Base-by-base conservation (phyloP, 2,329 filamentous ascomycete genomes). In the Botrytis byssoidea region DNA sequence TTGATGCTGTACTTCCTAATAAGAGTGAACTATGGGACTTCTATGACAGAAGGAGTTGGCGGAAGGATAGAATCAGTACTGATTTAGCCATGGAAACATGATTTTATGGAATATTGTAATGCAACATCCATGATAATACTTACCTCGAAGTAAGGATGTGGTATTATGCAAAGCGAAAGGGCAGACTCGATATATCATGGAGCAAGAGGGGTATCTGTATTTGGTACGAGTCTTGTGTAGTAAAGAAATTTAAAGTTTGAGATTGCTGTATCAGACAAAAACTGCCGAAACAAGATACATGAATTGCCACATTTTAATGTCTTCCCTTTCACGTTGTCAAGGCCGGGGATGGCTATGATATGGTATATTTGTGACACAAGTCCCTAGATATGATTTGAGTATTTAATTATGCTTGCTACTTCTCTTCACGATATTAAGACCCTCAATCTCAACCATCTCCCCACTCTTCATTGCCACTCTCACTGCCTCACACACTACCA, bases 401-500 rank as follows among this genome's bases (percentile, higher is more conserved):
- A 35, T 60, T 25, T 25, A 37, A 61, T 25, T 37, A 4, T 37
- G 32, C 51, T n/a, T 46, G 68, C 59, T 61, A 29, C 12, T 42
- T 42, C 51, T 64, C 29, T 64, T 60, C 48, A n/a, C 32, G n/a
- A 75, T 73, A 37, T 74, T 70, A 48, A 77, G 72, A 2, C 71
- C 72, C 25, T 71, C 37, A 55, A 77, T 77, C 37, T 73, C 66
- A 18, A 78, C 67, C n/a, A 74, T 64, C 29, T 77, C 73, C 16
- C 82, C 82, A 14, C 77, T 81, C 42, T 79, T 79, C 73, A 89
- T 81, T 0, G 85, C 84, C 73, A 79, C 81, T 75, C 83, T 84
- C 51, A 88, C 83, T 22, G 86, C 86, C 57, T 88, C 83, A 77
- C 86, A 88, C 66, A 89, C 86, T 40, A 84, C 77, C 25, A 55